Evolutionary conservation across 163 green algal species (phyloP).

Genomic region (Volvox carteri): DNA sequence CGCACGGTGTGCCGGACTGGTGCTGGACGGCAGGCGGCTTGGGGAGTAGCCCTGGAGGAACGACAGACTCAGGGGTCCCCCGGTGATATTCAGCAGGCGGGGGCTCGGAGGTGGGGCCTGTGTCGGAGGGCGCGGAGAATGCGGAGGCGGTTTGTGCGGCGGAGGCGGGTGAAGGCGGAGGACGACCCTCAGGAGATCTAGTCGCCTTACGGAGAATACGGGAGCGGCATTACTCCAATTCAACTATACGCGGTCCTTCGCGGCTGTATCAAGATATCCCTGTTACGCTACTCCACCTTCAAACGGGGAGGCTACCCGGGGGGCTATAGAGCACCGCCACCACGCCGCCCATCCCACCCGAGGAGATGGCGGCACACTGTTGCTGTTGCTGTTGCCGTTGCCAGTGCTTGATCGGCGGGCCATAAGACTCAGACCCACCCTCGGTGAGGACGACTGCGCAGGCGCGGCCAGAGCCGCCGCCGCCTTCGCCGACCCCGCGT

Average conservation of each 20-base stretch:
- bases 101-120: not conserved
- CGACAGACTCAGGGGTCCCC: not conserved
- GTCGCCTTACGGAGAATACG: too few species aligned
- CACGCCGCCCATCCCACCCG: not conserved
- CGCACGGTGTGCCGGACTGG: not conserved
- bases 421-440: too few species aligned
- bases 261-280: not conserved
- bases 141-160: too few species aligned
- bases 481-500: not conserved
- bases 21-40: not conserved
- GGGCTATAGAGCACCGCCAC: not conserved
- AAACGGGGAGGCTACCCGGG: not conserved
- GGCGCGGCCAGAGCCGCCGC: not conserved
- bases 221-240: too few species aligned
- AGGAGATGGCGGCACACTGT: not conserved
- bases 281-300: not conserved
- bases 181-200: too few species aligned
- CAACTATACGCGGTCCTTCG: too few species aligned
- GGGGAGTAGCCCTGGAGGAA: not conserved
- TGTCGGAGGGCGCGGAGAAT: not conserved
- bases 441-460: not conserved
- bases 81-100: not conserved
- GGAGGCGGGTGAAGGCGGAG: not conserved
- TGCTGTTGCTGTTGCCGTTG: not conserved
- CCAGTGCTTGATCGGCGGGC: too few species aligned